phyloP scores from a whole-genome alignment of 2,329 filamentous ascomycete genomes.

The Ophiostoma perfectum region DNA sequence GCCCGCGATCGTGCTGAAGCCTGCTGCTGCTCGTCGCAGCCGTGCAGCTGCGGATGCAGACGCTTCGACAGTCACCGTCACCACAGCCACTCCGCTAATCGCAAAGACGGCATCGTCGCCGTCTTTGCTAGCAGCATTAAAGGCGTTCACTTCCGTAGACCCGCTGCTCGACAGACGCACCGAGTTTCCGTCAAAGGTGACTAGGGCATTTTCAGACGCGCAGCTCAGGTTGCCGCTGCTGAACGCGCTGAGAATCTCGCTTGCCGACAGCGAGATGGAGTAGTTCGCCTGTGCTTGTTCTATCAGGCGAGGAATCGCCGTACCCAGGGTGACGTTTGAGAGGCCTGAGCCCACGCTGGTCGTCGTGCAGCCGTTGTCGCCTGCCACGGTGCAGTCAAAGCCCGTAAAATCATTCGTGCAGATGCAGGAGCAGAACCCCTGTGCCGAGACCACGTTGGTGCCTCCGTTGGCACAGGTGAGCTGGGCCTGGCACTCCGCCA shows the following conservation, averaged over 20 bases:
- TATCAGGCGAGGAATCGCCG: constrained; percentile 70
- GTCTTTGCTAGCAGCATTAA: constrained; percentile 15
- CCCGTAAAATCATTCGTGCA: constrained; percentile 83
- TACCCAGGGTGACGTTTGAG: constrained; percentile 72
- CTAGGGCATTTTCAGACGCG: constrained; percentile 75
- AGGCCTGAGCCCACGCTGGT: constrained; percentile 37
- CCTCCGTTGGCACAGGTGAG: constrained; percentile 75
- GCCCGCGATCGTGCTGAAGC: constrained; percentile 29
- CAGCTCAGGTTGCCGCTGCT: constrained; percentile 73
- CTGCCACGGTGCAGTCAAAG: constrained; percentile 45
- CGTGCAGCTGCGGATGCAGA: background rate
- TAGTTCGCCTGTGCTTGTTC: constrained; percentile 61
- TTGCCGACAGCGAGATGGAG: constrained; percentile 66
- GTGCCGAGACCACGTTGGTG: constrained; percentile 59
- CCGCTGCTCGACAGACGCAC: constrained; percentile 33
- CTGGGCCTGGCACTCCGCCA: constrained; percentile 53
- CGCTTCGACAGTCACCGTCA: constrained; percentile 24
- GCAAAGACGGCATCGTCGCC: background rate
- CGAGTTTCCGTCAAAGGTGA: constrained; percentile 67
- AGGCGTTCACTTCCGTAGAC: constrained; percentile 30
- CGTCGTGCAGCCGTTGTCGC: constrained; percentile 49
- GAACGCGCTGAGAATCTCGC: constrained; percentile 68
- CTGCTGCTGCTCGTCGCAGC: background rate
- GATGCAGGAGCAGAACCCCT: constrained; percentile 72
- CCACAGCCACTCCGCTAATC: constrained; percentile 21